phyloP scores from a whole-genome alignment of 768 basidiomycete genomes.

The Tricholoma bakamatsutake region DNA sequence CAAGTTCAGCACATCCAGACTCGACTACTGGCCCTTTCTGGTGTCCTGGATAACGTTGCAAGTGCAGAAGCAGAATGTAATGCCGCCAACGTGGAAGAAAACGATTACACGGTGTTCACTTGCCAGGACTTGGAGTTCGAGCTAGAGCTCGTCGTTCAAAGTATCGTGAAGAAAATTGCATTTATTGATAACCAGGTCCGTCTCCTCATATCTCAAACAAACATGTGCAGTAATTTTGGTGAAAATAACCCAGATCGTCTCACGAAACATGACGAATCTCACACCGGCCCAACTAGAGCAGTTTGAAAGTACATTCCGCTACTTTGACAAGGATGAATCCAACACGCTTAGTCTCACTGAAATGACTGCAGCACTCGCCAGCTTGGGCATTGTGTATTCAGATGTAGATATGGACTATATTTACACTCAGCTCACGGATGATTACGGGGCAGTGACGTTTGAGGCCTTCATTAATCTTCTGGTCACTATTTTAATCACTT shows the following conservation, averaged over 20 bases:
- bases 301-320: slow-evolving; percentile 95
- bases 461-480: slow-evolving; percentile 93
- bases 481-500: slow-evolving; percentile 35
- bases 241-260: slow-evolving; percentile 63
- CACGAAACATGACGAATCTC: slow-evolving; percentile 88
- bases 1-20: slow-evolving; percentile 59
- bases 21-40: slow-evolving; percentile 60
- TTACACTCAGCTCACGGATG: slow-evolving; percentile 69
- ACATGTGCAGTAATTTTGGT: not conserved
- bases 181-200: slow-evolving; percentile 95
- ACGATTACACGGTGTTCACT: slow-evolving; percentile 91
- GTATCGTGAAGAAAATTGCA: slow-evolving; percentile 82
- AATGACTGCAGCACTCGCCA: slow-evolving; percentile 91
- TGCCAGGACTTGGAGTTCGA: slow-evolving; percentile 89
- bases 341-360: slow-evolving; percentile 83
- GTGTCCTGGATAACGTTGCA: slow-evolving; percentile 48
- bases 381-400: slow-evolving; percentile 89
- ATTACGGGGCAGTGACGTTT: slow-evolving; percentile 86
- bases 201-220: not conserved
- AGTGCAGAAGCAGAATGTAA: slow-evolving; percentile 70
- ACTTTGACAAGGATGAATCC: slow-evolving; percentile 91
- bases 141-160: slow-evolving; percentile 73
- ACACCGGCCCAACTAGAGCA: slow-evolving; percentile 95
- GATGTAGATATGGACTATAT: slow-evolving; percentile 86
- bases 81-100: slow-evolving; percentile 92